Conservation (phyloP, 2,329 filamentous ascomycete genomes). For the Phaeosphaeriaceae sp. region DNA sequence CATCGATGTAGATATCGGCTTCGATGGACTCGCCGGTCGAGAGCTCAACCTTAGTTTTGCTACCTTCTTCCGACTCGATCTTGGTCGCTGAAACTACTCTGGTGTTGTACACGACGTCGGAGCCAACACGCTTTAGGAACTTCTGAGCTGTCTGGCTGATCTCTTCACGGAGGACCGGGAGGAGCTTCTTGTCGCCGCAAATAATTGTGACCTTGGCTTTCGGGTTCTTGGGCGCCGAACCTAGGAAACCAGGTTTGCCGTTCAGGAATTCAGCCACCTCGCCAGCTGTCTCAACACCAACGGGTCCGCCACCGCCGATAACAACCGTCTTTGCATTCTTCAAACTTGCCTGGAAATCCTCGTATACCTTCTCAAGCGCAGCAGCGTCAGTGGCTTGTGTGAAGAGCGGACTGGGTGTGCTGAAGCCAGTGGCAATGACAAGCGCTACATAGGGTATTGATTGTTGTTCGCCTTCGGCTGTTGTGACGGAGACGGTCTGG, state of each 20-base stretch:
- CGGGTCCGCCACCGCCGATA: slow-evolving; percentile 58
- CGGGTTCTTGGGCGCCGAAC: slow-evolving; percentile 45
- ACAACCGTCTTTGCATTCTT: slow-evolving; percentile 53
- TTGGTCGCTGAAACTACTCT: slow-evolving; percentile 39
- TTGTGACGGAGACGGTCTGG: slow-evolving; percentile 52
- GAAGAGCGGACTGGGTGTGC: slow-evolving; percentile 54
- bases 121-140: slow-evolving; percentile 55
- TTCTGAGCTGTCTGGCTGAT: slow-evolving; percentile 56
- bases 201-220: slow-evolving; percentile 55
- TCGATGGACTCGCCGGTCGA: slow-evolving; percentile 56
- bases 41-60: slow-evolving; percentile 51
- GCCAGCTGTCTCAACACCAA: slow-evolving; percentile 59
- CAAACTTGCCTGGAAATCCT: slow-evolving; percentile 46
- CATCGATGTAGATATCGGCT: slow-evolving; percentile 62
- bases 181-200: slow-evolving; percentile 52
- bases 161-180: slow-evolving; percentile 52
- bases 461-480: slow-evolving; percentile 39
- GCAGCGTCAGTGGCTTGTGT: slow-evolving; percentile 48
- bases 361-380: slow-evolving; percentile 39
- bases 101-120: slow-evolving; percentile 53
- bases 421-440: slow-evolving; percentile 63
- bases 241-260: slow-evolving; percentile 45
- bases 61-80: slow-evolving; percentile 39
- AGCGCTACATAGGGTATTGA: slow-evolving; percentile 59
- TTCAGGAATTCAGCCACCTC: slow-evolving; percentile 56